Evolutionary conservation across 2,329 filamentous ascomycete species (phyloP), one percentile per base, ranked within the genome.

Genomic region (Trichoderma sp.): DNA sequence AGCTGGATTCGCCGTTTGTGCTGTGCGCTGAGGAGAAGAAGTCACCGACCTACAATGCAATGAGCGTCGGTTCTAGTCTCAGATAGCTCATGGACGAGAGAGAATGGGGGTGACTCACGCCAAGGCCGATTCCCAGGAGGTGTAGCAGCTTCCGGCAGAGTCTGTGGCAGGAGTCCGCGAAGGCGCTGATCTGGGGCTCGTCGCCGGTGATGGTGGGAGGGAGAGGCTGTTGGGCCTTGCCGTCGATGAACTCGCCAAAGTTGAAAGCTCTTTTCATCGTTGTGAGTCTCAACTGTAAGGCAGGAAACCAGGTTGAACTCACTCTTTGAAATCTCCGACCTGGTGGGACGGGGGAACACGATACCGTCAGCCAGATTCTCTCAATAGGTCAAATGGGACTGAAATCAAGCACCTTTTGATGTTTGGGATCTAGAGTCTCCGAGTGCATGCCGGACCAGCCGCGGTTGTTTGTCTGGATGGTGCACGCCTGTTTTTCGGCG

Each of bases 281-380:
- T 15, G 7, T 45, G 48, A 56, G 62, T 62, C 14, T 48, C 48
- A 64, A 3, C 3, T 24, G 21, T 24, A 24, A 24, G 21, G 21
- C 21, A 24, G 21, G 21, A 26, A 12, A 45, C 10, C 2, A 39
- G 34, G 34, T 39, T 39, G 7, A 61, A 71, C 79, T 72, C 78
- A 93, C 91, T 97, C 92, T 82, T 97, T 97, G 71, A 92, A 92
- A 73, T 97, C 93, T 17, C 92, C 91, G 39, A 88, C 82, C 88
- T 92, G 68, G 6, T 6, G 14, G 2, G 15, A 4, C 15, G 15
- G 4, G 30, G 10, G 30, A 14, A 55, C 17, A n/a, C 15, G 15
- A 50, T 12, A 24, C 9, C 1, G 21, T 56, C 7, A 56, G 39
- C 10, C 28, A 19, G 5, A 24, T 1, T n/a, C 2, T 14, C 9